Conservation (phyloP, 2,329 filamentous ascomycete genomes). For the Neopestalotiopsis rosae region DNA sequence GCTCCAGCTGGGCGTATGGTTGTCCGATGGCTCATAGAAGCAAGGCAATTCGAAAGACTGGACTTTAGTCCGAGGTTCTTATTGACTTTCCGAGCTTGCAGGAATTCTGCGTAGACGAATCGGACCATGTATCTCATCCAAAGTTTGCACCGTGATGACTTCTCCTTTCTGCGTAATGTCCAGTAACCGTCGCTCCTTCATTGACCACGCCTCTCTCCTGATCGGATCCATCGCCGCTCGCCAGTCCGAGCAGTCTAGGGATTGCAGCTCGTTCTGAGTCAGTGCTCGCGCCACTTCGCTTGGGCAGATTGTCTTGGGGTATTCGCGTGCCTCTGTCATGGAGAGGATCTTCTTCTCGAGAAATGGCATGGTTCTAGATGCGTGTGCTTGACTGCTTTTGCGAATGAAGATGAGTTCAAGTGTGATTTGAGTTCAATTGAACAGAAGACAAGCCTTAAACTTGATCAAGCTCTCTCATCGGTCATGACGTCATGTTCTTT, state of each 20-base stretch:
- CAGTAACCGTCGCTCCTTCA: neutral
- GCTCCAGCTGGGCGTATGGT: too few relatives aligned
- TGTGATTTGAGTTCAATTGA: neutral
- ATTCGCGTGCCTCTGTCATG: neutral
- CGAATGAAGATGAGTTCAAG: neutral
- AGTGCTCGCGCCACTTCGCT: constrained; percentile 12
- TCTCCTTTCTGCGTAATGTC: constrained; percentile 15
- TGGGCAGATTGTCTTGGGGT: constrained; percentile 7
- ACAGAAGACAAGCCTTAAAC: neutral
- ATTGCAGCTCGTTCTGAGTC: neutral
- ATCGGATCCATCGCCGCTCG: constrained; percentile 8
- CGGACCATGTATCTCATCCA: constrained; percentile 3
- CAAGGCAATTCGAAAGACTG: neutral
- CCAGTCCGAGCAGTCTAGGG: neutral
- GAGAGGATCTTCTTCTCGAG: neutral
- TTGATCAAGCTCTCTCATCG: too few relatives aligned
- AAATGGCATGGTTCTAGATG: neutral
- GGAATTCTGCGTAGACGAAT: constrained; percentile 7
- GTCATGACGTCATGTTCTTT: too few relatives aligned
- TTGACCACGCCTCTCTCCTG: constrained; percentile 1
- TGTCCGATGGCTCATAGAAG: neutral
- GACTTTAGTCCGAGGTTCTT: too few relatives aligned
- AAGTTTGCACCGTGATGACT: neutral
- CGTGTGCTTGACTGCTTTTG: neutral
- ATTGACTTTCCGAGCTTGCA: neutral